A percentile compares a stretch with the other conserved stretches of the same genome.
Conservation (phyloP, 495 filamentous ascomycete species). For the Baudoinia panamericana region DNA sequence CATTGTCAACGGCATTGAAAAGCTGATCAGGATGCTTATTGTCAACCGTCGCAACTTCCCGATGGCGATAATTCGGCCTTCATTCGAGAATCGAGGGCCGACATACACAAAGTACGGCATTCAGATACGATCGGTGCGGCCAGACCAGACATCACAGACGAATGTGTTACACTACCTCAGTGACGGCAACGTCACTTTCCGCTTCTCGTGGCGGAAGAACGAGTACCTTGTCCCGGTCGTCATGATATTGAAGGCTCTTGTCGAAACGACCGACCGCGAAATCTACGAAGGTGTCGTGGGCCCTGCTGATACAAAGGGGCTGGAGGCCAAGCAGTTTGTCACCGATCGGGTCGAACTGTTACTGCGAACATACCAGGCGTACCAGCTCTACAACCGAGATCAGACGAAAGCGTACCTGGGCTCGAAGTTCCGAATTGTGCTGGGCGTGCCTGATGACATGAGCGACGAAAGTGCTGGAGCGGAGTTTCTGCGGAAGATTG, state of each 20-base stretch:
- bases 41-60: conserved; percentile 83
- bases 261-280: conserved; percentile 91
- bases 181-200: conserved; percentile 90
- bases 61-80: conserved; percentile 80
- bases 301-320: conserved; percentile 53
- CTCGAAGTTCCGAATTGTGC: conserved; percentile 73
- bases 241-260: conserved; percentile 91
- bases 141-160: conserved; percentile 93
- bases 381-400: conserved; percentile 61
- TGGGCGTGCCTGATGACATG: conserved; percentile 66
- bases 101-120: conserved; percentile 82
- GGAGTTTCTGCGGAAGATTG: conserved; percentile 79
- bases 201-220: conserved; percentile 96
- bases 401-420: conserved; percentile 75
- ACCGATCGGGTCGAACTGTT: conserved; percentile 88
- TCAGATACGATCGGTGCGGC: conserved; percentile 78
- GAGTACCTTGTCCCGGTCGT: conserved; percentile 87
- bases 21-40: conserved; percentile 83
- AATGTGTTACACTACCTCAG: conserved; percentile 91
- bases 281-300: conserved; percentile 87
- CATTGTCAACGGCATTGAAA: conserved; percentile 91
- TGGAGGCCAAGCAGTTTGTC: conserved; percentile 72
- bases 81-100: conserved; percentile 71
- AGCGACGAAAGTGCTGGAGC: conserved; percentile 76
- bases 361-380: conserved; percentile 82